Evolutionary conservation across 305 asterid species (phyloP).

Genomic region (Rubia occidens): DNA sequence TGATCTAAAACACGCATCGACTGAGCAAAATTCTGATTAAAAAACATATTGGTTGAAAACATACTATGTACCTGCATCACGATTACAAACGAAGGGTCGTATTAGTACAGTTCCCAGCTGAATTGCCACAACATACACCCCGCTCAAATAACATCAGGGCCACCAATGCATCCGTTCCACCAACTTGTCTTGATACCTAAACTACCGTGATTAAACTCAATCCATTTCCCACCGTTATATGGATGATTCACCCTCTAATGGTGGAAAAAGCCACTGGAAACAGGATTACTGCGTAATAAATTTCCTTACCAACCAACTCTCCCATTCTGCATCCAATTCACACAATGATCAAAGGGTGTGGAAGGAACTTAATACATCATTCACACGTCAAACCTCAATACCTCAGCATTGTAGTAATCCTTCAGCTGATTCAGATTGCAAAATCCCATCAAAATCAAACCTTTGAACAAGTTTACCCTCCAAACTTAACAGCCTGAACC

Average conservation of each 20-base stretch:
- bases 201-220: conserved; percentile 49
- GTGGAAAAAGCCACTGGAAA: conserved; percentile 57
- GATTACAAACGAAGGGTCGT: conserved; percentile 19
- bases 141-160: conserved; percentile 20
- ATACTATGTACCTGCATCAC: conserved; percentile 75
- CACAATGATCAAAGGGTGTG: conserved; percentile 86
- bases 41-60: conserved; percentile 96
- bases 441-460: conserved; percentile 11
- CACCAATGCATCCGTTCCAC: conserved; percentile 15
- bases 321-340: conserved; percentile 83
- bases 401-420: conserved; percentile 92
- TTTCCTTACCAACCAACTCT: conserved; percentile 86
- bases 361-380: conserved; percentile 99
- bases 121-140: not conserved
- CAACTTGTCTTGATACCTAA: conserved; percentile 13
- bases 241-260: conserved; percentile 36
- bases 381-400: conserved; percentile 99
- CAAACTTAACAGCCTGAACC: not conserved
- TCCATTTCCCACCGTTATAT: conserved; percentile 1
- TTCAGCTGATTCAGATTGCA: conserved; percentile 64
- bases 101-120: conserved; percentile 19
- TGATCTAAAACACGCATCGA: conserved; percentile 99
- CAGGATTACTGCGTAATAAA: conserved; percentile 73
- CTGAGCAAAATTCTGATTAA: conserved; percentile 99
- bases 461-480: not conserved